A percentile compares a stretch with the other conserved stretches of the same genome.
Evolutionary conservation across 148 eudicot genomes (phyloP).

Genomic region (Dysphania ambrosioides): DNA sequence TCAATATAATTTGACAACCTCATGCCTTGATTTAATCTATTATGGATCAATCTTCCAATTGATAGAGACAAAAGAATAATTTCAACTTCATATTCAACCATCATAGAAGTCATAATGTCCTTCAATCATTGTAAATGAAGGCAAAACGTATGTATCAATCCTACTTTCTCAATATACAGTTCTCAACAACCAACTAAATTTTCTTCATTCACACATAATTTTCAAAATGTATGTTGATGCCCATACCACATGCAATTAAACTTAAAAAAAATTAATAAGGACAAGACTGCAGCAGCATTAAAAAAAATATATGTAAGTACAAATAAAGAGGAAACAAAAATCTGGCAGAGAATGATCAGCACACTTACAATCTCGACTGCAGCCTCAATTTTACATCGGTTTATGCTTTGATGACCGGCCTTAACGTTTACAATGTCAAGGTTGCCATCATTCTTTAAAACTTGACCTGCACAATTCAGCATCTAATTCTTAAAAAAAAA

Average conservation of each 20-base stretch:
- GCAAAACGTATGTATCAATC: background rate
- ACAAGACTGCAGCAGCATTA: background rate
- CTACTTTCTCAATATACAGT: background rate
- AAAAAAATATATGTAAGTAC: background rate
- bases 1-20: too few species aligned
- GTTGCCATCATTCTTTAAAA: conserved; percentile 35
- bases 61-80: too few species aligned
- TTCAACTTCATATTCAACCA: too few species aligned
- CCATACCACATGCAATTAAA: background rate
- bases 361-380: conserved; percentile 43
- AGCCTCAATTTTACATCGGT: conserved; percentile 27
- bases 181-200: background rate
- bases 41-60: too few species aligned
- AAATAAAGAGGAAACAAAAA: background rate
- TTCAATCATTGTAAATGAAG: background rate
- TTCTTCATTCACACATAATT: background rate
- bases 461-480: conserved; percentile 35
- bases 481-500: conserved; percentile 29
- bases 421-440: conserved; percentile 29
- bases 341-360: too few species aligned
- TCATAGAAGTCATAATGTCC: too few species aligned
- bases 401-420: conserved; percentile 20
- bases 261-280: background rate
- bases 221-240: background rate
- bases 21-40: too few species aligned